Conservation (phyloP, 441 rosid species). For the Monsonia emarginata region DNA sequence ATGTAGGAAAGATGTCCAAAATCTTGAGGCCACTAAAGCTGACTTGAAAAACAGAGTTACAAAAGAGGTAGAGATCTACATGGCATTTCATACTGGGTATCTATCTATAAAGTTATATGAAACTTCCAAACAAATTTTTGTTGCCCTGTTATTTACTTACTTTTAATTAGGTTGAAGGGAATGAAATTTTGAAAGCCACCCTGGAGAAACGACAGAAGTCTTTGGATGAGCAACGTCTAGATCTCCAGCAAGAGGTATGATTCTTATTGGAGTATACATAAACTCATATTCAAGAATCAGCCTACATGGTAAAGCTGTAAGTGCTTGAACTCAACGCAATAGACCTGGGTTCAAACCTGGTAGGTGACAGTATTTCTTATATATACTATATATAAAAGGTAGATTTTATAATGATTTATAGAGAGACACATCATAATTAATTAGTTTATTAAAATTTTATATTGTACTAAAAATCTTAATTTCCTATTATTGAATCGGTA, state of each 20-base stretch:
- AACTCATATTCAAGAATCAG: slow-evolving; percentile 1
- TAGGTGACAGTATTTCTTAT: too few species aligned
- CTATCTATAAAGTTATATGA: slow-evolving; percentile 9
- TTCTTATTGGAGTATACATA: slow-evolving; percentile 4
- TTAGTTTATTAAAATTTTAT: too few species aligned
- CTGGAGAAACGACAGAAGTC: slow-evolving; percentile 57
- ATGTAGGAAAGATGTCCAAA: slow-evolving; percentile 55
- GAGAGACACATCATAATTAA: too few species aligned
- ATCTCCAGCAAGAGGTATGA: slow-evolving; percentile 74
- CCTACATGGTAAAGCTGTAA: too few species aligned
- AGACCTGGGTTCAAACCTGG: too few species aligned
- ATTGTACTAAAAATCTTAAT: too few species aligned
- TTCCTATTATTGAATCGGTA: too few species aligned
- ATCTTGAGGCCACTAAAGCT: slow-evolving; percentile 54
- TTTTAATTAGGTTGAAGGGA: slow-evolving; percentile 52
- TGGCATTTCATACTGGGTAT: slow-evolving; percentile 13
- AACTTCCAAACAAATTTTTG: slow-evolving; percentile 5
- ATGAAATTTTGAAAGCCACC: slow-evolving; percentile 47
- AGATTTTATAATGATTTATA: too few species aligned
- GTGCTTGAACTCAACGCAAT: too few species aligned
- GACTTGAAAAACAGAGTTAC: slow-evolving; percentile 54
- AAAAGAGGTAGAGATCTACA: slow-evolving; percentile 48
- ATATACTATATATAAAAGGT: too few species aligned
- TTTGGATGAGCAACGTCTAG: slow-evolving; percentile 56
- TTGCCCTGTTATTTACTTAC: slow-evolving; percentile 9